phyloP scores from a whole-genome alignment of 2,329 filamentous ascomycete genomes.

The Chrysoporthe cubensis region DNA sequence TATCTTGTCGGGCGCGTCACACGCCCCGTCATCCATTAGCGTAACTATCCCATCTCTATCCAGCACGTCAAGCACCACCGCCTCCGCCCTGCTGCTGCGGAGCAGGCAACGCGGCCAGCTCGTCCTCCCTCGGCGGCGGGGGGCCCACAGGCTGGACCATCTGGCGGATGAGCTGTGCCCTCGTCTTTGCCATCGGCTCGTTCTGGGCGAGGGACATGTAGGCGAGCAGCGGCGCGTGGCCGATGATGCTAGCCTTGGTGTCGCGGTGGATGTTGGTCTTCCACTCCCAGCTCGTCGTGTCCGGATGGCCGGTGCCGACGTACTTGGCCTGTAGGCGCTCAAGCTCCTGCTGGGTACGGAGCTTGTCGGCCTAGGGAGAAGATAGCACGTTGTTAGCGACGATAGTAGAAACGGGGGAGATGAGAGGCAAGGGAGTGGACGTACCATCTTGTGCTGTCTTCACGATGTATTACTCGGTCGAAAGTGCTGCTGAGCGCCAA shows the following conservation, averaged over 20 bases:
- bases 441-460: constrained; percentile 21
- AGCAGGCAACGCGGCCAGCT: constrained; percentile 31
- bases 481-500: not conserved
- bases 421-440: not conserved
- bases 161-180: constrained; percentile 80
- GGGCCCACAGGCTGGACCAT: constrained; percentile 68
- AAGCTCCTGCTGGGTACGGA: constrained; percentile 95
- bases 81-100: constrained; percentile 4
- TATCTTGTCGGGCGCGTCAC: not conserved
- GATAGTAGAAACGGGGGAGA: not conserved
- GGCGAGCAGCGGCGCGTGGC: constrained; percentile 83
- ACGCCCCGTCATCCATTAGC: not conserved
- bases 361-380: constrained; percentile 79
- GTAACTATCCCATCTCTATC: not conserved
- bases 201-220: constrained; percentile 92
- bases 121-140: constrained; percentile 60
- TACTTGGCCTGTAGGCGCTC: constrained; percentile 96
- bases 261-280: constrained; percentile 94
- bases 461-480: constrained; percentile 6
- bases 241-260: constrained; percentile 85
- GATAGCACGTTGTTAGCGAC: not conserved
- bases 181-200: constrained; percentile 78
- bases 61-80: not conserved
- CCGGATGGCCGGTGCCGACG: constrained; percentile 92
- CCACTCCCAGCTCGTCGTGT: constrained; percentile 98